Conservation (phyloP, 2,329 filamentous ascomycete genomes). For the Cladosporium oxysporum region DNA sequence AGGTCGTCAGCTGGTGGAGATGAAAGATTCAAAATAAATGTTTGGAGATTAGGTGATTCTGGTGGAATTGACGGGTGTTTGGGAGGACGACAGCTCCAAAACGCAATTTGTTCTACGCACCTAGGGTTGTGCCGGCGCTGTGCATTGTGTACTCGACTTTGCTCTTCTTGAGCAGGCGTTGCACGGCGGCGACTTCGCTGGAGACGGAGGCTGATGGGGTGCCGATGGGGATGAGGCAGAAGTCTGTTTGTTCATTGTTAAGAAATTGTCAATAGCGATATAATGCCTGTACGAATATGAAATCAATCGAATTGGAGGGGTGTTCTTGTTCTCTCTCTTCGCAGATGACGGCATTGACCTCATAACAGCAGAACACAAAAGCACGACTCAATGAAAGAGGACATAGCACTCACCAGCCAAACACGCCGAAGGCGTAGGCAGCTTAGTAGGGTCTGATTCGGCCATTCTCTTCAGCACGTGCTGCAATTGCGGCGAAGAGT, state of each 20-base stretch:
- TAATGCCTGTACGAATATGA: too few relatives aligned
- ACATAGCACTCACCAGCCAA: constrained; percentile 54
- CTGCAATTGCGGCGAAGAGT: constrained; percentile 34
- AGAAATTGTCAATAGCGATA: neutral
- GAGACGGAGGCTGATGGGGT: constrained; percentile 54
- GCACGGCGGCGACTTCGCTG: constrained; percentile 80
- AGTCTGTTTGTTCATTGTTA: constrained; percentile 57
- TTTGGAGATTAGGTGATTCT: neutral
- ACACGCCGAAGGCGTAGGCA: constrained; percentile 69
- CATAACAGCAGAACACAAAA: neutral
- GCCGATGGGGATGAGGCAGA: constrained; percentile 82
- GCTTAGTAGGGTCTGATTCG: constrained; percentile 30
- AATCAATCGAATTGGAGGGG: too few relatives aligned
- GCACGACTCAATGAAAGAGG: neutral
- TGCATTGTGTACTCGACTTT: constrained; percentile 87
- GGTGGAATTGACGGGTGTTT: neutral
- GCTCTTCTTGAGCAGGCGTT: constrained; percentile 77
- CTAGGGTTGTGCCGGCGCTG: constrained; percentile 88
- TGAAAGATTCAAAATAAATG: neutral
- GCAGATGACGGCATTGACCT: neutral
- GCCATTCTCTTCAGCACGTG: constrained; percentile 34
- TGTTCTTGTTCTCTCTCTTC: neutral
- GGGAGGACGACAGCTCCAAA: too few relatives aligned
- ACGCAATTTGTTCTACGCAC: constrained; percentile 47
- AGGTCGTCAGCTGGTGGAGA: neutral